Evolutionary conservation across 2,329 filamentous ascomycete species (phyloP).

Genomic region (Colletotrichum godetiae): DNA sequence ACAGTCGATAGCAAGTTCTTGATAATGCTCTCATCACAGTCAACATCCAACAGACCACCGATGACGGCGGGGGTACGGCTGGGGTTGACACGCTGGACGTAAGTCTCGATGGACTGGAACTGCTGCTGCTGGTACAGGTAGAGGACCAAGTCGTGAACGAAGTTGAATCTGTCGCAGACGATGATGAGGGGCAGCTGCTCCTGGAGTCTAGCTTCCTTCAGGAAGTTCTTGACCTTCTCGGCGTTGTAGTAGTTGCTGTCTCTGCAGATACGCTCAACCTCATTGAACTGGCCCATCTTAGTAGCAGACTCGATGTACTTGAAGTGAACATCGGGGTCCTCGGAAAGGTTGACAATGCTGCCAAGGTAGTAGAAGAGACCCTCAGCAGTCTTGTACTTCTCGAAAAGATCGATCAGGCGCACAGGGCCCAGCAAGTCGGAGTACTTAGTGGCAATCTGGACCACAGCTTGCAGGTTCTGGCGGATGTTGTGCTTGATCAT

Average conservation of each 20-base stretch:
- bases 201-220: constrained; percentile 92
- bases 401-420: constrained; percentile 89
- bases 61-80: constrained; percentile 90
- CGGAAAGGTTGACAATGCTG: constrained; percentile 95
- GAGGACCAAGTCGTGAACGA: constrained; percentile 94
- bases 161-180: constrained; percentile 99
- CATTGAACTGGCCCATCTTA: constrained; percentile 90
- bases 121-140: constrained; percentile 99
- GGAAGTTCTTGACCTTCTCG: constrained; percentile 98
- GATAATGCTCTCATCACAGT: constrained; percentile 97
- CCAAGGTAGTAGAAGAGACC: constrained; percentile 98
- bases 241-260: constrained; percentile 92
- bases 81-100: constrained; percentile 97
- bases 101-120: constrained; percentile 98
- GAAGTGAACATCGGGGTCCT: constrained; percentile 96
- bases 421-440: constrained; percentile 93
- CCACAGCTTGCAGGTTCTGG: constrained; percentile 93
- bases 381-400: constrained; percentile 97
- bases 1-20: constrained; percentile 90
- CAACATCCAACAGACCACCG: constrained; percentile 92
- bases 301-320: constrained; percentile 99
- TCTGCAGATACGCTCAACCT: constrained; percentile 96
- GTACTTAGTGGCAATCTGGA: constrained; percentile 97
- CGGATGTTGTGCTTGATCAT: constrained; percentile 98
- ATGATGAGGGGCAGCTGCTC: constrained; percentile 98